Conservation (phyloP, 352 stramenopile genomes). For the Globisporangium paddicum region DNA sequence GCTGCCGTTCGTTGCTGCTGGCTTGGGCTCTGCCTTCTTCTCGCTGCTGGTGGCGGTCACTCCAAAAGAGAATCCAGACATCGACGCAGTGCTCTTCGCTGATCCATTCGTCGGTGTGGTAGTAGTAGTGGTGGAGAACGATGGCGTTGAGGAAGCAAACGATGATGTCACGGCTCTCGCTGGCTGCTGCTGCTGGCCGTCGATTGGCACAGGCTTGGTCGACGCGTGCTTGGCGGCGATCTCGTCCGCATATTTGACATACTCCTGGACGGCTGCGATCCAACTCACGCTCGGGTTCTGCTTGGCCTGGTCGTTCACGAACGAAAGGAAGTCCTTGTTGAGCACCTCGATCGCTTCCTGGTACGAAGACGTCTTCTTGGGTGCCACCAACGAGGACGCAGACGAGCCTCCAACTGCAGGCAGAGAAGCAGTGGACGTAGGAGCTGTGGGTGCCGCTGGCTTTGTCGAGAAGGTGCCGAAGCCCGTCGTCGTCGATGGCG, state of each 20-base stretch:
- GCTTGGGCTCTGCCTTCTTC: constrained; percentile 7
- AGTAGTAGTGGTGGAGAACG: not conserved
- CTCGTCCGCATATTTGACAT: constrained; percentile 57
- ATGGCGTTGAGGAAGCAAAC: not conserved
- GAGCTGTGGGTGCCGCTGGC: not conserved
- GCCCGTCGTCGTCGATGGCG: constrained; percentile 4
- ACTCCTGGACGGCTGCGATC: constrained; percentile 65
- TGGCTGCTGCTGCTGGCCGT: constrained; percentile 14
- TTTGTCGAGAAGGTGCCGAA: constrained; percentile 4
- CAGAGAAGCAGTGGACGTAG: not conserved
- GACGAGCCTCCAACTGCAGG: not conserved
- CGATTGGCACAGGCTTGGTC: constrained; percentile 50
- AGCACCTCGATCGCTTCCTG: constrained; percentile 76
- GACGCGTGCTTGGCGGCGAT: constrained; percentile 60
- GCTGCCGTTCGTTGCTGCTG: constrained; percentile 11
- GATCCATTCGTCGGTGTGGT: constrained; percentile 2
- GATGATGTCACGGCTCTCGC: constrained; percentile 9
- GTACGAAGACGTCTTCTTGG: constrained; percentile 28
- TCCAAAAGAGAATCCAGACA: constrained; percentile 16
- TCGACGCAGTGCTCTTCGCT: constrained; percentile 3
- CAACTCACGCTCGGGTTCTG: constrained; percentile 69
- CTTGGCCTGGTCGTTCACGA: constrained; percentile 58
- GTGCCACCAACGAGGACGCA: not conserved
- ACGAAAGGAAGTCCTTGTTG: constrained; percentile 78
- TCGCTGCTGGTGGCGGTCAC: constrained; percentile 4